phyloP scores from a whole-genome alignment of 495 filamentous ascomycete species.

The Podospora appendiculata region DNA sequence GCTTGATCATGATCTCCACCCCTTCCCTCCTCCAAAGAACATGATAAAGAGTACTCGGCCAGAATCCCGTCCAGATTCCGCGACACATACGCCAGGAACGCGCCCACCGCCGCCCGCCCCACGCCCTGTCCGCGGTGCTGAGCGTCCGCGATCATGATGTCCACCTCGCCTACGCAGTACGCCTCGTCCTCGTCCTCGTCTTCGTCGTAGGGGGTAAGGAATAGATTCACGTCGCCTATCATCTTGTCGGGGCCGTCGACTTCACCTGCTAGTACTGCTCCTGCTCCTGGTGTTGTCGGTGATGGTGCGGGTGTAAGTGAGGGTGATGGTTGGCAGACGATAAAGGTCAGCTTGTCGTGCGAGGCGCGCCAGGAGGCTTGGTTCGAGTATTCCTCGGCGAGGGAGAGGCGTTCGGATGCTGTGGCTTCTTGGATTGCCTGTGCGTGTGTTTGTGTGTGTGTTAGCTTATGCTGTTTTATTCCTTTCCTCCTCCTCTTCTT shows the following conservation, averaged over 20 bases:
- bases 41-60: constrained; percentile 41
- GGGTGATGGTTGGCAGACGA: constrained; percentile 44
- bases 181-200: constrained; percentile 12
- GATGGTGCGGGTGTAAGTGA: neutral
- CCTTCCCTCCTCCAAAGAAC: neutral
- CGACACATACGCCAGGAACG: constrained; percentile 61
- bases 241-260: constrained; percentile 52
- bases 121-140: constrained; percentile 52
- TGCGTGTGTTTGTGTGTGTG: neutral
- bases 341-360: constrained; percentile 68
- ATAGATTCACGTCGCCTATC: constrained; percentile 84
- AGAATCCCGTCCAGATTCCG: constrained; percentile 43
- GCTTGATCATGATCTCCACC: neutral
- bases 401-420: constrained; percentile 70
- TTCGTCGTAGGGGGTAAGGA: constrained; percentile 48
- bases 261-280: constrained; percentile 21
- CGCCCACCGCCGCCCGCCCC: constrained; percentile 55
- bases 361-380: constrained; percentile 74
- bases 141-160: constrained; percentile 76
- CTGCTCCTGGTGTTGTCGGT: no score
- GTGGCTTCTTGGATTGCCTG: constrained; percentile 77
- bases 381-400: constrained; percentile 79
- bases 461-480: neutral
- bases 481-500: neutral
- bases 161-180: constrained; percentile 54